These are phyloP conservation scores for Taphrina betulina DNA, from an alignment of 1,139 yeast genomes.

Conservation along the genomic window DNA sequence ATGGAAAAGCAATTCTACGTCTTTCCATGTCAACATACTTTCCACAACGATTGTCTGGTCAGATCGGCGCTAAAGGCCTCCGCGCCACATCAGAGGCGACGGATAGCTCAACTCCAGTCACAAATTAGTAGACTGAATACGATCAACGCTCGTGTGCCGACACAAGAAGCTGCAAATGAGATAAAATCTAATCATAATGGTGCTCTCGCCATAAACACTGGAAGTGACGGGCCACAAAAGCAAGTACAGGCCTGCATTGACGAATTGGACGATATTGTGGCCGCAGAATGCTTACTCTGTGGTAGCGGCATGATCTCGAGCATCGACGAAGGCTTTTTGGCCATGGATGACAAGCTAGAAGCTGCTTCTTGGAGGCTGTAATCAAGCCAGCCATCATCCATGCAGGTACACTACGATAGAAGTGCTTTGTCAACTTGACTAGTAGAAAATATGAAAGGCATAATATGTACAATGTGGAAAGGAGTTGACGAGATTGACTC, in stretches of 20 bases:
- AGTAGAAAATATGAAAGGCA: too few species aligned
- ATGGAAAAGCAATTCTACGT: slow-evolving; percentile 72
- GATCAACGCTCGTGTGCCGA: neutral
- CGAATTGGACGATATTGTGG: slow-evolving; percentile 61
- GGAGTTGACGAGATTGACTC: too few species aligned
- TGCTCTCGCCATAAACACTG: neutral
- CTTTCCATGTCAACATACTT: slow-evolving; percentile 88
- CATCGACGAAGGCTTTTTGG: slow-evolving; percentile 57
- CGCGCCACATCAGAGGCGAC: slow-evolving; percentile 66
- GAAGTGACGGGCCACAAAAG: slow-evolving; percentile 45
- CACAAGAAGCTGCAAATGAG: neutral
- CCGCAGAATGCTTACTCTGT: slow-evolving; percentile 75
- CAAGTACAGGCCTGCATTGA: slow-evolving; percentile 45
- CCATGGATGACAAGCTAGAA: slow-evolving; percentile 6
- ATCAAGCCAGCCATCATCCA: neutral
- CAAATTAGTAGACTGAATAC: neutral
- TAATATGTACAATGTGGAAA: too few species aligned
- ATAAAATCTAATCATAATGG: neutral
- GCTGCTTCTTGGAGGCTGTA: slow-evolving; percentile 14
- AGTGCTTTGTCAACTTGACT: too few species aligned
- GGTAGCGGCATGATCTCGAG: slow-evolving; percentile 70
- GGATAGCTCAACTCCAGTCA: slow-evolving; percentile 52
- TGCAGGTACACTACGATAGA: too few species aligned
- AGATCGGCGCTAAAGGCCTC: slow-evolving; percentile 60
- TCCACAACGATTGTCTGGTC: slow-evolving; percentile 83